These are phyloP conservation scores for Hypoxylon sp. DNA, from an alignment of 2,329 filamentous ascomycete species.

Conservation along the genomic window DNA sequence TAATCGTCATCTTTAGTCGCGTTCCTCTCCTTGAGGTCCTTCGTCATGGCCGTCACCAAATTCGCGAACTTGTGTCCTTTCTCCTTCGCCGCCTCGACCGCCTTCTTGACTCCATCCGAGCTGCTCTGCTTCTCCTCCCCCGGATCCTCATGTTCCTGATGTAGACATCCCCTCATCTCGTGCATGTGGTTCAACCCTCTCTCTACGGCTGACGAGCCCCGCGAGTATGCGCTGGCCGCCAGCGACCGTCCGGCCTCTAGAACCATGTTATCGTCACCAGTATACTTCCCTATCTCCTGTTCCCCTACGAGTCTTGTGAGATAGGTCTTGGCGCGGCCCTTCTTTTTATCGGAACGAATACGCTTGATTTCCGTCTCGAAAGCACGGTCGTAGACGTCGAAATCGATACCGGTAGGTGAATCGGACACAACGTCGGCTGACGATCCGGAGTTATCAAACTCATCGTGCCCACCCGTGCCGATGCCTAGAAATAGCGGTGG, in stretches of 20 bases:
- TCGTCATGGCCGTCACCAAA: constrained; percentile 49
- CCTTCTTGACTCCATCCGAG: constrained; percentile 35
- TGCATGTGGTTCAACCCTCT: constrained; percentile 34
- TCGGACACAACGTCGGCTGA: constrained; percentile 74
- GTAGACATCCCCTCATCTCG: constrained; percentile 20
- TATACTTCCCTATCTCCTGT: constrained; percentile 56
- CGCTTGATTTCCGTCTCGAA: constrained; percentile 83
- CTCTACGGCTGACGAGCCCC: constrained; percentile 29
- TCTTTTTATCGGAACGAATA: constrained; percentile 54
- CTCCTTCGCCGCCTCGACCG: constrained; percentile 43
- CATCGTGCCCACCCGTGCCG: constrained; percentile 71
- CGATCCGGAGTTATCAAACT: constrained; percentile 50
- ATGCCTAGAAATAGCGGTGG: constrained; percentile 79
- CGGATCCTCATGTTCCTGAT: constrained; percentile 12
- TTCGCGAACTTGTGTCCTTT: constrained; percentile 49
- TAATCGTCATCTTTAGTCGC: constrained; percentile 22
- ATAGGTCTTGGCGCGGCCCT: constrained; percentile 59
- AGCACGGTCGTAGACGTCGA: constrained; percentile 88
- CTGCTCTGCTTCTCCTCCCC: constrained; percentile 23
- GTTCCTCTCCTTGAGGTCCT: constrained; percentile 42
- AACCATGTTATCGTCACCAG: constrained; percentile 55
- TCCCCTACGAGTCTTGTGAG: constrained; percentile 63
- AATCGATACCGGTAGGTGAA: constrained; percentile 85
- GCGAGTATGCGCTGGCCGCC: constrained; percentile 31
- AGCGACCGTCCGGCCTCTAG: constrained; percentile 52